phyloP scores from a whole-genome alignment of 305 asterid species.

The Rubia peregrina region DNA sequence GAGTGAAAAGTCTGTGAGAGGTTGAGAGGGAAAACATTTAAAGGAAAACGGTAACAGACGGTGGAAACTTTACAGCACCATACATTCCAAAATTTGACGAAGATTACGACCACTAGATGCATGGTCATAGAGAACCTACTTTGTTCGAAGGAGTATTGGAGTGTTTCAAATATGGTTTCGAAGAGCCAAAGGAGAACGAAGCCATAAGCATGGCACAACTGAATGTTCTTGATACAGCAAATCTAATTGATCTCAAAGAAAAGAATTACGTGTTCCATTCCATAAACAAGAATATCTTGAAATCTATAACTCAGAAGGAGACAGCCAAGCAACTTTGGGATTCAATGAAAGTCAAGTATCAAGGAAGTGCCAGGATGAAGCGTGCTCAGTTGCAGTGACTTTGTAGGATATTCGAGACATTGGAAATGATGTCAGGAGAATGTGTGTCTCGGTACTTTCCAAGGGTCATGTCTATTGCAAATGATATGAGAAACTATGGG shows the following conservation, averaged over 20 bases:
- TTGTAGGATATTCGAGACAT: too few species aligned
- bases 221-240: background rate
- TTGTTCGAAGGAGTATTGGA: background rate
- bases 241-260: background rate
- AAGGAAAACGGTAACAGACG: background rate
- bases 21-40: too few species aligned
- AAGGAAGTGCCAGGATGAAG: too few species aligned
- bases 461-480: background rate
- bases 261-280: slow-evolving; percentile 4
- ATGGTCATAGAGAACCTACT: background rate
- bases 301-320: background rate
- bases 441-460: too few species aligned
- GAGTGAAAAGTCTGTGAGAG: too few species aligned
- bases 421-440: too few species aligned
- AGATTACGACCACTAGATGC: slow-evolving; percentile 4
- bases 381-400: background rate
- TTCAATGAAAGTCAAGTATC: too few species aligned
- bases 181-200: too few species aligned
- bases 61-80: background rate
- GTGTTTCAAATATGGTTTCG: too few species aligned
- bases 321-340: too few species aligned
- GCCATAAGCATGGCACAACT: background rate
- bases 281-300: background rate
- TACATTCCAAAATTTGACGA: slow-evolving; percentile 1
- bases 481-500: background rate